Base-by-base conservation (phyloP, 345 rosid genomes). In the Erucastrum elatum region DNA sequence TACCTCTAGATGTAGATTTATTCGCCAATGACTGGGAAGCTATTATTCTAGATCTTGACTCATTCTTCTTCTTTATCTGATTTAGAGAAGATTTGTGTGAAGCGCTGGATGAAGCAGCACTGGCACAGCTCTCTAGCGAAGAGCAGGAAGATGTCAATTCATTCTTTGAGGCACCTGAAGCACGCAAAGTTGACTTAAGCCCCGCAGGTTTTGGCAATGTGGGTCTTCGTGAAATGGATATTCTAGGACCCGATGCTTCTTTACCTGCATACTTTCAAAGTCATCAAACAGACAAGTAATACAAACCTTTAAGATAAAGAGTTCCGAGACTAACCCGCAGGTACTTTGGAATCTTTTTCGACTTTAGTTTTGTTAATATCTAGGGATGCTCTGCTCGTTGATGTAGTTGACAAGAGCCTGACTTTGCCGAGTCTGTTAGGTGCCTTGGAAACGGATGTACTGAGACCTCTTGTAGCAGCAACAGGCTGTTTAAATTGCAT, bases 91-190 rank as follows among this genome's bases (percentile, higher is more conserved):
- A 68, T 77, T 82, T 91, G 64, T 82, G 79, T 49, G 73, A 84
- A 74, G 72, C 82, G 67, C 80, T 83, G 64, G 95, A 91, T 79
- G 95, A 88, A 81, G 84, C 78, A 81, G 84, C 78, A 79, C 94
- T 89, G 75, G 84, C 87, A 68, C 86, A 89, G 87, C 94, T 87
- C 79, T 90, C 94, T 31, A 86, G 68, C 29, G 90, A 88, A 33
- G 96, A 88, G 70, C 91, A 82, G 49, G 97, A 86, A 75, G 91
- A 77, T 58, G 78, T 87, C 85, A 84, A 72, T 77, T 87, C 89
- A 4, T 72, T 75, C 83, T 88, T 91, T 61, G 80, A 75, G 71
- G 86, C 76, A 41, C 69, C 68, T 75, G 90, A 82, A 81, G 90
- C 77, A 66, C 76, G 72, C 68, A 73, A 76, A 61, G 84, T 80